Percentiles rank a stretch among this genome's conserved stretches.
These are phyloP conservation scores for Coemansia sp. DNA, from an alignment of 192 early-diverging fungal genomes.

Conservation along the genomic window DNA sequence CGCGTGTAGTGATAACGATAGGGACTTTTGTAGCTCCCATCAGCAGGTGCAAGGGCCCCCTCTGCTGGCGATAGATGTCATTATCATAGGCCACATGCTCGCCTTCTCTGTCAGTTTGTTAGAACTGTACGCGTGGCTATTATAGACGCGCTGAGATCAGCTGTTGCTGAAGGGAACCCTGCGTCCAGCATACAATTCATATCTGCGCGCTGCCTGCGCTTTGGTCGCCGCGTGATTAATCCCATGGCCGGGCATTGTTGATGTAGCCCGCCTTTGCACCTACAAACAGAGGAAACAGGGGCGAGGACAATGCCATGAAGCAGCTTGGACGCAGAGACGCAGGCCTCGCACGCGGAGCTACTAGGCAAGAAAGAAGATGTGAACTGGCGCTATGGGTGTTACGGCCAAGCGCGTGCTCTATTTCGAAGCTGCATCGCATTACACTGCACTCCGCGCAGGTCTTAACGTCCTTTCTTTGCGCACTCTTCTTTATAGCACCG, in stretches of 20 bases:
- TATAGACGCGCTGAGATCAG: background rate
- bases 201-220: constrained; percentile 3
- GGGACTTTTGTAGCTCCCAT: background rate
- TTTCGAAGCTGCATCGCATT: constrained; percentile 21
- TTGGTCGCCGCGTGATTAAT: constrained; percentile 1
- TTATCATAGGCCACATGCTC: background rate
- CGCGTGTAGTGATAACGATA: background rate
- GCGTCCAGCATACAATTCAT: constrained; percentile 4
- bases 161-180: background rate
- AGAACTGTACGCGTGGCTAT: background rate
- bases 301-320: background rate
- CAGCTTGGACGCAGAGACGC: background rate
- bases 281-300: background rate
- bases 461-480: background rate
- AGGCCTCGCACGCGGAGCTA: background rate
- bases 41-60: background rate
- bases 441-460: constrained; percentile 18
- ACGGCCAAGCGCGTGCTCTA: constrained; percentile 12
- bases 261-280: background rate
- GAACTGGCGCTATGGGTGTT: background rate
- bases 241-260: background rate
- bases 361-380: background rate
- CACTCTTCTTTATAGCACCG: background rate
- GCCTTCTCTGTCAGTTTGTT: background rate
- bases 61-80: background rate